A percentile compares a stretch with the other conserved stretches of the same genome.
Evolutionary conservation across 2,329 filamentous ascomycete species (phyloP).

Genomic region (Penicillium sp.): DNA sequence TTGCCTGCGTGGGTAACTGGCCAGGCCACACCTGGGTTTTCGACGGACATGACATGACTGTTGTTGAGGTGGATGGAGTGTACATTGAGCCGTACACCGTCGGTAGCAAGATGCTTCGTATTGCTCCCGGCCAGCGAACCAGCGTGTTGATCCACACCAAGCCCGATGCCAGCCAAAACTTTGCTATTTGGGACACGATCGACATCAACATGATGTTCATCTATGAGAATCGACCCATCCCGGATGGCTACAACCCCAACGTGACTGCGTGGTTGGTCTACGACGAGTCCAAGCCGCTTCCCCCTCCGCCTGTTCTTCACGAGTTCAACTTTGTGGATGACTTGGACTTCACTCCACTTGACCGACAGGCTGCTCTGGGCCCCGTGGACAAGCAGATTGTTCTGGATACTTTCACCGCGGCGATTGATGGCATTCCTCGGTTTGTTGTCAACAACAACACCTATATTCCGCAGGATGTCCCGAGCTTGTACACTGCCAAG

Average conservation of each 20-base stretch:
- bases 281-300: slow-evolving; percentile 42
- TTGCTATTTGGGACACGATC: slow-evolving; percentile 63
- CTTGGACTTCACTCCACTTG: slow-evolving; percentile 21
- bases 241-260: slow-evolving; percentile 58
- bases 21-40: slow-evolving; percentile 45
- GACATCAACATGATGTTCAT: slow-evolving; percentile 51
- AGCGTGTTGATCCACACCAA: slow-evolving; percentile 54
- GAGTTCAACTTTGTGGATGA: slow-evolving; percentile 68
- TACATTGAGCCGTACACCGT: slow-evolving; percentile 31
- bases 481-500: slow-evolving; percentile 70
- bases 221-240: slow-evolving; percentile 42
- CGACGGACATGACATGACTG: slow-evolving; percentile 37
- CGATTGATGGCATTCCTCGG: slow-evolving; percentile 56
- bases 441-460: slow-evolving; percentile 72
- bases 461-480: slow-evolving; percentile 68
- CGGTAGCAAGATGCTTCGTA: slow-evolving; percentile 57
- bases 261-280: slow-evolving; percentile 47
- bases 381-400: slow-evolving; percentile 28
- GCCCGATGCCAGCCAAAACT: slow-evolving; percentile 57
- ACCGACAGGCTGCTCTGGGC: slow-evolving; percentile 21
- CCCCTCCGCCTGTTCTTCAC: slow-evolving; percentile 49
- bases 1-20: slow-evolving; percentile 70
- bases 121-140: slow-evolving; percentile 62
- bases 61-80: slow-evolving; percentile 35
- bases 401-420: slow-evolving; percentile 54